Conservation (phyloP, 192 early-diverging fungal species). For the Coemansia sp. region DNA sequence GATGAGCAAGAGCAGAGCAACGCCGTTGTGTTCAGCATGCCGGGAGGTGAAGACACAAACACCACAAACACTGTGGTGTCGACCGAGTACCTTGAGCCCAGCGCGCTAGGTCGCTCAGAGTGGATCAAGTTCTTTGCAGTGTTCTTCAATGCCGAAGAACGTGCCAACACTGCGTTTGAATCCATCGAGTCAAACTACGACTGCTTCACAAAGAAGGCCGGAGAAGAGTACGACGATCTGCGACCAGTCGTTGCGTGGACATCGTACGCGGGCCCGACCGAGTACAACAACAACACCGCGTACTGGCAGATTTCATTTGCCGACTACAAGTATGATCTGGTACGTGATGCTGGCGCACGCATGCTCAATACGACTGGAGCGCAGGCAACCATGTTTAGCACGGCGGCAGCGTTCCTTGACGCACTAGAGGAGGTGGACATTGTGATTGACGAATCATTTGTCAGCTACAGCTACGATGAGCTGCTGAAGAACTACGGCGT, state of each 20-base stretch:
- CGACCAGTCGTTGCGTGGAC: conserved; percentile 65
- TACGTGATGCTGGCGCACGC: conserved; percentile 66
- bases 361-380: conserved; percentile 55
- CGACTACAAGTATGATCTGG: conserved; percentile 60
- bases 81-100: conserved; percentile 38
- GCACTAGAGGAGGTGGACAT: conserved; percentile 63
- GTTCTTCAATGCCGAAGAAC: conserved; percentile 56
- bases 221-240: conserved; percentile 43
- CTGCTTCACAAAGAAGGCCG: conserved; percentile 44
- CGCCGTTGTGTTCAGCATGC: conserved; percentile 42
- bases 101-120: conserved; percentile 50
- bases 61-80: conserved; percentile 39
- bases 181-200: conserved; percentile 48
- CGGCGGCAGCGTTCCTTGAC: conserved; percentile 51
- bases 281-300: conserved; percentile 69
- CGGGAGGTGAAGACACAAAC: conserved; percentile 24
- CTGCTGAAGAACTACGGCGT: conserved; percentile 63
- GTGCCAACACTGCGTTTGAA: conserved; percentile 48
- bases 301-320: conserved; percentile 61
- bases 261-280: conserved; percentile 56
- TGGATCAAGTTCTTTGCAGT: conserved; percentile 57
- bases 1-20: conserved; percentile 35
- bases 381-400: conserved; percentile 38
- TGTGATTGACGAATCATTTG: conserved; percentile 69
- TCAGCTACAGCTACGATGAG: conserved; percentile 44